These are phyloP conservation scores for Hypoxylon sp. DNA, from an alignment of 2,329 filamentous ascomycete species.

Conservation along the genomic window DNA sequence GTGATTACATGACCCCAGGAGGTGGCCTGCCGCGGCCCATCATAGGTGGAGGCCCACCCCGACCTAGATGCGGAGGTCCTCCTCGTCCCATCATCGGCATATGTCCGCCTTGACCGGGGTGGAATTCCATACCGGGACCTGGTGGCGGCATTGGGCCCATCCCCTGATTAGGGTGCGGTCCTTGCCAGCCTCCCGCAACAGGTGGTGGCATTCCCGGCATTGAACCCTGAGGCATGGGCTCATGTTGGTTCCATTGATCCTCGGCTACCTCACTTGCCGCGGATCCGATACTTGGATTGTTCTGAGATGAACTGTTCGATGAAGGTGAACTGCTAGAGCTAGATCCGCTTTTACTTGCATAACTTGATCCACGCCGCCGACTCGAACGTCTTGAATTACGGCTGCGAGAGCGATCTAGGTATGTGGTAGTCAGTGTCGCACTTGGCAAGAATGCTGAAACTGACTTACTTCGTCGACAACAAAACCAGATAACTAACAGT, in stretches of 20 bases:
- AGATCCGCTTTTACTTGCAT: constrained; percentile 39
- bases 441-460: neutral
- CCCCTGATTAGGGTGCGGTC: constrained; percentile 15
- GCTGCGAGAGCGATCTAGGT: constrained; percentile 35
- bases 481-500: constrained; percentile 48
- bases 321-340: constrained; percentile 40
- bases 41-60: constrained; percentile 43
- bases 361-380: constrained; percentile 34
- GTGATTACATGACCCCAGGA: constrained; percentile 34
- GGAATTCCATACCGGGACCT: constrained; percentile 24
- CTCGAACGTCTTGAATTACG: constrained; percentile 42
- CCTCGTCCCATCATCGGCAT: constrained; percentile 43
- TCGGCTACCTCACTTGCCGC: constrained; percentile 38
- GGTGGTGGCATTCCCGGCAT: constrained; percentile 46
- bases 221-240: constrained; percentile 24
- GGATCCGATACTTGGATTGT: constrained; percentile 33
- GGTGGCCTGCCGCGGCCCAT: constrained; percentile 44
- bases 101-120: constrained; percentile 24
- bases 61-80: constrained; percentile 34
- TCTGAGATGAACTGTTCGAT: constrained; percentile 35
- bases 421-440: constrained; percentile 4
- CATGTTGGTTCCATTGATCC: constrained; percentile 36
- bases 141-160: constrained; percentile 20
- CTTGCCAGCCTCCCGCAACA: constrained; percentile 42
- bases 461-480: constrained; percentile 47